Conservation (phyloP, 371 early-diverging fungal species). For the Apophysomyces trapeziformis region DNA sequence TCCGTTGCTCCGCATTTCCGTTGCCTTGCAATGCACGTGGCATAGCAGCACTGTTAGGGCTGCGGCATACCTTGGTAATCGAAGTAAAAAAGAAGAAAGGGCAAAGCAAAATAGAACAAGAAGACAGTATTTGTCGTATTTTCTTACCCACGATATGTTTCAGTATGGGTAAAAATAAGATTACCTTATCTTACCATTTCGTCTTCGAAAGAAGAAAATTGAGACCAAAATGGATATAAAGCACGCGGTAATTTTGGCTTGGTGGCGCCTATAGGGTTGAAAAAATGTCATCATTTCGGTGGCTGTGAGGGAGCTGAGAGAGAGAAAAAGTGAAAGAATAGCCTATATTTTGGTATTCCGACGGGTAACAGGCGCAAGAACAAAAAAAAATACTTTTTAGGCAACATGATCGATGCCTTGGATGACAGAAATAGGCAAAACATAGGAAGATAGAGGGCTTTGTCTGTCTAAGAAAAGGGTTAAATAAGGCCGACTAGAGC, state of each 20-base stretch:
- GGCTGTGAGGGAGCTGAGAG: neutral
- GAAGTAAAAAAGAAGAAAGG: too few relatives aligned
- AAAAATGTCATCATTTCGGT: constrained; percentile 4
- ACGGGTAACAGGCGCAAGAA: neutral
- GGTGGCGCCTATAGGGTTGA: constrained; percentile 1
- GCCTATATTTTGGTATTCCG: neutral
- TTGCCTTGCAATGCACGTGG: neutral
- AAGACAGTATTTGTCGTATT: too few relatives aligned
- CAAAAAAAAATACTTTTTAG: constrained; percentile 6
- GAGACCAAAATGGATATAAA: neutral
- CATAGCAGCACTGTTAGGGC: neutral
- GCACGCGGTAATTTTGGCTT: neutral
- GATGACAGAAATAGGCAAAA: constrained; percentile 7
- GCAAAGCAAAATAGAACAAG: too few relatives aligned
- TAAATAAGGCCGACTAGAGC: constrained; percentile 1
- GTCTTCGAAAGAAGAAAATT: constrained; percentile 1
- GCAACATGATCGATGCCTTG: constrained; percentile 2
- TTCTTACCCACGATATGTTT: neutral
- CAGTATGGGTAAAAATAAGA: neutral
- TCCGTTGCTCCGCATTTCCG: constrained; percentile 4
- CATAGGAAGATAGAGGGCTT: neutral
- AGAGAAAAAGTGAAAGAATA: neutral
- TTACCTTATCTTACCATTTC: constrained; percentile 6
- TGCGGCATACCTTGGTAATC: too few relatives aligned
- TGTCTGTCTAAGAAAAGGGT: neutral